Base-by-base conservation (phyloP, 768 basidiomycete species). In the Pilatotrama ljubarskyi region DNA sequence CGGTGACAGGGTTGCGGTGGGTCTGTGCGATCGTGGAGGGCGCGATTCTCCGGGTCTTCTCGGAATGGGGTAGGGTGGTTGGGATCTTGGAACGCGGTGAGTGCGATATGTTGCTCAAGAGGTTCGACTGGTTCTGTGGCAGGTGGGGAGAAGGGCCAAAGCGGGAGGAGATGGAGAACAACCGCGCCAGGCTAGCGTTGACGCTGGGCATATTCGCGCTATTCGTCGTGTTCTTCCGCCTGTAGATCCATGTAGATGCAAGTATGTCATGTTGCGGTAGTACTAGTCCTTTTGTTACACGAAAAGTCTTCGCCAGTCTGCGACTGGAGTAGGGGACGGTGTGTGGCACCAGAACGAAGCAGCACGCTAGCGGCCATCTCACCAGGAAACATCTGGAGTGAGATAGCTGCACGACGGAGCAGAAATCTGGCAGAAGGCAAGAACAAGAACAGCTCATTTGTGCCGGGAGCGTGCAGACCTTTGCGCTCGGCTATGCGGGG, bases 61-160 rank as follows among this genome's bases (percentile, higher is more conserved):
- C 78, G 38, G 84, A 86, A 57, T 68, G 73, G 44, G 84, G 83
- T 0, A 75, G 83, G 8, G 36, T 76, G 0, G 70, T 77, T 2
- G 83, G 84, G 1, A 61, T 80, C 15, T 18, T 84, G 9, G 73
- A 75, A 48, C 68, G 82, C n/a, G 62, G 76, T 0, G 83, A 85
- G 62, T 71, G 72, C 6, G 5, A 11, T 1, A 59, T 65, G 1
- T 49, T 84, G 18, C 76, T 79, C 0, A 64, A 58, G 25, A 68
- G 84, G 6, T 86, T 86, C 50, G 84, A 85, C 52, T 85, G 83
- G 83, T 86, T 85, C 56, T 70, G 78, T 0, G 74, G 78, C 8
- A 66, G 77, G 26, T 62, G 47, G 17, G 79, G 76, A 0, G 65
- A 73, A 4, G 79, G 73, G 0, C 82, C 82, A 0, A 71, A 64